Evolutionary conservation across 1,284 basidiomycete genomes (phyloP).

Genomic region (Sanghuangporus baumii): DNA sequence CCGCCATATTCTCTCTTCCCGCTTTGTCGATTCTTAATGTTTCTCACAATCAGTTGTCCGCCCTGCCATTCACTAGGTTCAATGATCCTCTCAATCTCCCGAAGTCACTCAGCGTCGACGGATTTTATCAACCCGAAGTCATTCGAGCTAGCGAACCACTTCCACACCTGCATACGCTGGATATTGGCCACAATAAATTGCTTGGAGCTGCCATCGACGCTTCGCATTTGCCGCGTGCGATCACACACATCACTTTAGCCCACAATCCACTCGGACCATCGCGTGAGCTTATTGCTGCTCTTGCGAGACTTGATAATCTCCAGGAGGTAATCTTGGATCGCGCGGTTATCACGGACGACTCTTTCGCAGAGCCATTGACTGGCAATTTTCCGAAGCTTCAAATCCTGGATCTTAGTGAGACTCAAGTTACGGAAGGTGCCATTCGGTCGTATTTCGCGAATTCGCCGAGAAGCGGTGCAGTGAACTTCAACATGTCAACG

Average conservation of each 20-base stretch:
- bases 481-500: conserved; percentile 48
- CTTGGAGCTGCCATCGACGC: conserved; percentile 42
- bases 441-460: conserved; percentile 38
- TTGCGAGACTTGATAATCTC: conserved; percentile 46
- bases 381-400: conserved; percentile 45
- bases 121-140: conserved; percentile 59
- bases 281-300: conserved; percentile 37
- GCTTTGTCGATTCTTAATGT: conserved; percentile 59
- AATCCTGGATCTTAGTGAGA: conserved; percentile 61
- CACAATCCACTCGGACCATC: conserved; percentile 32
- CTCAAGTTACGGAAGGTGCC: conserved; percentile 42
- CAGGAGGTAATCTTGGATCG: conserved; percentile 53
- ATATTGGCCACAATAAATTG: conserved; percentile 62
- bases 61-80: conserved; percentile 62
- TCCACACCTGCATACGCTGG: conserved; percentile 52
- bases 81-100: conserved; percentile 10
- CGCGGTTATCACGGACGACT: conserved; percentile 52
- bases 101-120: conserved; percentile 30
- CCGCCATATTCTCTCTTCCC: conserved; percentile 61
- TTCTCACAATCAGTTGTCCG: conserved; percentile 58
- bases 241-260: conserved; percentile 36
- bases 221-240: conserved; percentile 23
- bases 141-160: conserved; percentile 55
- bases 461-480: conserved; percentile 36
- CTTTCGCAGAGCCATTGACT: conserved; percentile 37